Evolutionary conservation across 139 green algal genomes (phyloP), one percentile per base, ranked within the genome.

Genomic region (Choricystis sp.): DNA sequence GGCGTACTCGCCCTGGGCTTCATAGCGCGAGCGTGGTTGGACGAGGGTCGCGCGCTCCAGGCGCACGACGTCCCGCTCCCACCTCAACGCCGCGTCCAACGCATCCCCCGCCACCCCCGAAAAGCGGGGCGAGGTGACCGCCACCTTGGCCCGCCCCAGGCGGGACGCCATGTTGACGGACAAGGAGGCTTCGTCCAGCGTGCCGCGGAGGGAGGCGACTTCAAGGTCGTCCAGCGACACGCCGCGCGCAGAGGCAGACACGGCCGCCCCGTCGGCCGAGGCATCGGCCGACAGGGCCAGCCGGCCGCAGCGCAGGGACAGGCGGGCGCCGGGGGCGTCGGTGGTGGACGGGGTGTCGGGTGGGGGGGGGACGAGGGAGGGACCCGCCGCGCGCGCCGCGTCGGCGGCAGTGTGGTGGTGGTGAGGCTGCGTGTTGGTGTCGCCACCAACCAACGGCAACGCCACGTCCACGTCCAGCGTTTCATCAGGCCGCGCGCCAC

Each of bases 211-310:
- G 3, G 74, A 86, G 29, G 81, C 88, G 48, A 91, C 77, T 75
- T 95, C 88, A 60, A 95, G 74, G 68, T 94, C 87, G 65, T 95
- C 88, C 26, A 95, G 74, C 56, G 70, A 76, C 58, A 95, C 67
- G 48, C 77, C 72, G 30, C 59, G 61, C 27, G 84, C 65, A 61
- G 71, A 52, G 16, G 19, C 22, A 29, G 4, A 30, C 2, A 2
- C 29, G 19, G 29, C 28, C 56, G 62, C 66, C 3, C 70, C 70
- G 22, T 26, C 26, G 1, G 63, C 65, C 3, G 67, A 31, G 16
- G 78, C 63, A 60, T 76, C 60, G 4, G 66, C 75, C 19, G 64
- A 67, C 23, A 77, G 61, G 28, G 66, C 31, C 60, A 85, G 61
- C 26, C 71, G 65, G 1, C 76, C 81, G 66, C 76, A 79, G 19